Base-by-base conservation (phyloP, 257 asterid genomes). In the Nicotiana noctiflora region DNA sequence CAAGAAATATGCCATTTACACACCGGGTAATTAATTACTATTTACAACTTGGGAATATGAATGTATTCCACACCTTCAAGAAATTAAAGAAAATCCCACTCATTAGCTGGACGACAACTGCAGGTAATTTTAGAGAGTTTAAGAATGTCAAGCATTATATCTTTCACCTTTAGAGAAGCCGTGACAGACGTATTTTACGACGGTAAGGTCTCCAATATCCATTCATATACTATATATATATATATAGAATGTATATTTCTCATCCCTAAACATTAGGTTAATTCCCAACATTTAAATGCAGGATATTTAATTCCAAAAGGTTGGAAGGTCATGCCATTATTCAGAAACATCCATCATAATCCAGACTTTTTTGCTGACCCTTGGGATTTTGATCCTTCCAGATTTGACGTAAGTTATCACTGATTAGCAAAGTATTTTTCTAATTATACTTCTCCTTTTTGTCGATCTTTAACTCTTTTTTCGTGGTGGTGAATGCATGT, bases 291-390 rank as follows among this genome's bases (percentile, higher is more conserved):
- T 37, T 7, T 37, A 37, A 37, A 9, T 75, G 76, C 91, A 95
- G 99, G 98, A 37, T 90, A 91, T 84, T 87, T 91, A 19, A 93
- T 95, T 80, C 99, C 99, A 61, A 93, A 93, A 83, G 99, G 99
- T 1, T 95, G 99, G 99, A 95, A 95, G 86, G 98, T 95, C 25
- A 89, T 95, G 97, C 99, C 99, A 11, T 77, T 95, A 56, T 93
- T 95, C 87, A 88, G 98, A 86, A 95, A 91, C 83, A 95, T 95
- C 85, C 98, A 95, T 84, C 97, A 93, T 83, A 93, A 91, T 86
- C 94, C 96, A 23, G 94, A 91, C 70, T 88, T 86, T 89, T 95
- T 91, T 77, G 84, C 17, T 65, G 89, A 93, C 29, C 98, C 99
- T 80, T 89, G 89, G 80, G 90, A 60, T 27, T 95, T 93, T 84